Conservation (phyloP, 2,329 filamentous ascomycete species). For the Tetracladium maxilliforme region DNA sequence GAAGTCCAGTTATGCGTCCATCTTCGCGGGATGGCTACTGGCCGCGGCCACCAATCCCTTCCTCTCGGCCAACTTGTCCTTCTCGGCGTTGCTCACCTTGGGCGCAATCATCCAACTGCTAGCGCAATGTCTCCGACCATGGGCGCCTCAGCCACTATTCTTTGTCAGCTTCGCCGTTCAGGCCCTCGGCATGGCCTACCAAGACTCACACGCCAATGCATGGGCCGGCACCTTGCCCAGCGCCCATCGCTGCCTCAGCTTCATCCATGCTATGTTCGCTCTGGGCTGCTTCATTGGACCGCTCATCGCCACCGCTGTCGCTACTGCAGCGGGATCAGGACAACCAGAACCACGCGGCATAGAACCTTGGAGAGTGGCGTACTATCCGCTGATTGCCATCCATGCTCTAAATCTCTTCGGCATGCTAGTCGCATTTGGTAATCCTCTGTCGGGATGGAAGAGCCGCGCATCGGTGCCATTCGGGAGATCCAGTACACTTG, state of each 20-base stretch:
- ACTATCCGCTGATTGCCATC: too few relatives aligned
- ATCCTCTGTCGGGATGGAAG: too few relatives aligned
- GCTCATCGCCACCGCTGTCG: constrained; percentile 36
- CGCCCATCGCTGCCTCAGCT: constrained; percentile 43
- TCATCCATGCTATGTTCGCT: constrained; percentile 47
- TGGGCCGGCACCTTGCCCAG: constrained; percentile 36
- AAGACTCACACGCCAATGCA: constrained; percentile 48
- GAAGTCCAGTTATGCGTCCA: constrained; percentile 38
- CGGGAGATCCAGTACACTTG: too few relatives aligned
- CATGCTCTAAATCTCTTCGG: too few relatives aligned
- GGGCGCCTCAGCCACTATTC: constrained; percentile 41
- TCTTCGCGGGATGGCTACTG: constrained; percentile 44
- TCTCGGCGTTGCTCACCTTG: constrained; percentile 39
- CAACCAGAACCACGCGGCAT: too few relatives aligned
- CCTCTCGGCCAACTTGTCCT: constrained; percentile 31
- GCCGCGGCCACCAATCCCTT: constrained; percentile 41
- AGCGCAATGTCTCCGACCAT: constrained; percentile 37
- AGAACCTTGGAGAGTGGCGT: too few relatives aligned
- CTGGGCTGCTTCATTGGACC: constrained; percentile 38
- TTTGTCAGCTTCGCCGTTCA: constrained; percentile 41
- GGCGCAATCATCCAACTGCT: constrained; percentile 39
- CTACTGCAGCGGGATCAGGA: too few relatives aligned
- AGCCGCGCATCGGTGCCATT: too few relatives aligned
- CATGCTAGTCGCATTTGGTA: too few relatives aligned
- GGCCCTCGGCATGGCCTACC: constrained; percentile 43